phyloP scores from a whole-genome alignment of 306 rosid species.

The Cotoneaster glaucophyllus region DNA sequence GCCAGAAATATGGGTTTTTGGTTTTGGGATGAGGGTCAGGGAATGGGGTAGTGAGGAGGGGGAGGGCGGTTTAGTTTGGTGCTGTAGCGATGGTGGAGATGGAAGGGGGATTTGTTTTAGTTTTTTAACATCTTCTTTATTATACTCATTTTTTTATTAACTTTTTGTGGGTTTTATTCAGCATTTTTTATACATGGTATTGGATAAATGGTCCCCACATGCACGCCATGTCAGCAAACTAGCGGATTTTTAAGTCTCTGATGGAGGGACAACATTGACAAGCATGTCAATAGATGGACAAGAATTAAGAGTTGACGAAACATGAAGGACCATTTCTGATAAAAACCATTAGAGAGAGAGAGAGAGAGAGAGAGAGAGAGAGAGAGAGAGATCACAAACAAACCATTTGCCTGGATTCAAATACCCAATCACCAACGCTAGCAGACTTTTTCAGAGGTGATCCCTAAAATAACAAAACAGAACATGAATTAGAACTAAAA shows the following conservation, averaged over 20 bases:
- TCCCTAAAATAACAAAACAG: constrained; percentile 45
- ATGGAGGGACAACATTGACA: neutral
- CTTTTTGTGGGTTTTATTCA: neutral
- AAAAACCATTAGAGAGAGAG: neutral
- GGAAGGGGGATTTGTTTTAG: neutral
- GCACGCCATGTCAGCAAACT: neutral
- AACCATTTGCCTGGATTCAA: constrained; percentile 79
- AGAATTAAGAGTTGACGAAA: neutral
- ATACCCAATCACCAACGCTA: constrained; percentile 92
- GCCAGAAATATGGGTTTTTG: neutral
- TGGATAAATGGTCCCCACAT: neutral
- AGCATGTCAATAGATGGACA: neutral
- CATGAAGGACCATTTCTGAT: neutral
- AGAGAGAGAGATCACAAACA: constrained; percentile 16
- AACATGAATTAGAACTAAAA: constrained; percentile 16
- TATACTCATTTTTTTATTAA: neutral
- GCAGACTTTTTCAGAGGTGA: constrained; percentile 88
- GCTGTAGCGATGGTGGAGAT: neutral
- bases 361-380: neutral
- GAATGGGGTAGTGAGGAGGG: no score
- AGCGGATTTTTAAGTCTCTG: neutral
- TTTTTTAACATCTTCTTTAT: no score
- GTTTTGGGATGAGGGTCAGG: neutral
- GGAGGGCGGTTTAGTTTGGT: neutral
- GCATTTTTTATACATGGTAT: neutral